A percentile compares a stretch with the other conserved stretches of the same genome.
phyloP scores from a whole-genome alignment of 768 basidiomycete genomes.

The Tricholomella constricta region DNA sequence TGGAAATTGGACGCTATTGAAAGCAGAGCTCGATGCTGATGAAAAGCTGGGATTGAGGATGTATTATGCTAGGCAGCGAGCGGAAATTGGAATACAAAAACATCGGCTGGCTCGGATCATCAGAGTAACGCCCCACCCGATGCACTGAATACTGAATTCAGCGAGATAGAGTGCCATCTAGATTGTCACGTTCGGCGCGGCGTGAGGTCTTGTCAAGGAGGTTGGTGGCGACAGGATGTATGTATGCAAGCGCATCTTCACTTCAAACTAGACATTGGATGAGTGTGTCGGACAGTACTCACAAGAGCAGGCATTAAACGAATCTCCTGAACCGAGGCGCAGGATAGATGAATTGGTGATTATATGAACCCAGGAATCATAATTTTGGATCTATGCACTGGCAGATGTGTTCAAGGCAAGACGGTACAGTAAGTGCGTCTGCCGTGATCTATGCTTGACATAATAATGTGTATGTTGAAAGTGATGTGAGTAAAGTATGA shows the following conservation, averaged over 20 bases:
- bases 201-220: slow-evolving; percentile 13
- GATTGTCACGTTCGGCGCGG: background rate
- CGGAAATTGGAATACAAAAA: background rate
- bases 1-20: slow-evolving; percentile 13
- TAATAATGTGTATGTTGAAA: too few species aligned
- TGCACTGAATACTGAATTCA: background rate
- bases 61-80: slow-evolving; percentile 4
- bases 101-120: background rate
- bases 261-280: slow-evolving; percentile 18
- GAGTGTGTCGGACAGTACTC: background rate
- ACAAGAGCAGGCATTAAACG: background rate
- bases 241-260: slow-evolving; percentile 22
- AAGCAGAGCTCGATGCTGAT: slow-evolving; percentile 9
- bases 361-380: too few species aligned
- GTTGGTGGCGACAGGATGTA: slow-evolving; percentile 19
- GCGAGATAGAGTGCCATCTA: background rate
- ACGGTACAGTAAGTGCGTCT: too few species aligned
- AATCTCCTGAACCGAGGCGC: background rate
- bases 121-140: background rate
- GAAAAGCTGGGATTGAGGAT: slow-evolving; percentile 14
- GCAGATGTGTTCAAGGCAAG: too few species aligned
- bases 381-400: too few species aligned
- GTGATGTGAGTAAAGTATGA: too few species aligned
- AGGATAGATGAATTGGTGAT: too few species aligned
- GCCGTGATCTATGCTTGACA: too few species aligned